Conservation (phyloP, 2,329 filamentous ascomycete species). For the Aspergillus latus region DNA sequence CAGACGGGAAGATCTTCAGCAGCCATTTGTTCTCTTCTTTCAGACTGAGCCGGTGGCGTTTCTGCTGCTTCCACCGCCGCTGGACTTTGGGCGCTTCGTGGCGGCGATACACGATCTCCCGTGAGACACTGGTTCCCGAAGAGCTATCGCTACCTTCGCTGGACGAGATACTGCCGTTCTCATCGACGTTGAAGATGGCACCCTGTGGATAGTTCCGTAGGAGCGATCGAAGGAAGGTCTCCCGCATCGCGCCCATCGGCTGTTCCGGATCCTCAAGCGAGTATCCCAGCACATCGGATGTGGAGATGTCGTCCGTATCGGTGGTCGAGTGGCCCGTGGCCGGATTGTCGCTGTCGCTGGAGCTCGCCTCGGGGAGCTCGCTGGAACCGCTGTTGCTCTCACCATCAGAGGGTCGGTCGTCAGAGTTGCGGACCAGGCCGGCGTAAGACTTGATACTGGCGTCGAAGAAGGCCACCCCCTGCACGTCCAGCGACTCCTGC, state of each 20-base stretch:
- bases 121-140: neutral
- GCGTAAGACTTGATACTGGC: constrained; percentile 21
- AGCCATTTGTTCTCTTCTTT: constrained; percentile 23
- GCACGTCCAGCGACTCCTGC: constrained; percentile 43
- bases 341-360: constrained; percentile 8
- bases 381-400: constrained; percentile 5
- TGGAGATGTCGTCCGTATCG: neutral
- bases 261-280: constrained; percentile 19
- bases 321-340: neutral
- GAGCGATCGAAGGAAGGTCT: constrained; percentile 22
- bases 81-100: neutral
- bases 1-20: constrained; percentile 25
- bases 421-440: constrained; percentile 10
- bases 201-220: constrained; percentile 29
- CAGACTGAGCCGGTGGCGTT: constrained; percentile 16
- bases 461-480: constrained; percentile 40
- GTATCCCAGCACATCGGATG: constrained; percentile 18
- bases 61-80: constrained; percentile 14
- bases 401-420: constrained; percentile 10
- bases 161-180: constrained; percentile 24
- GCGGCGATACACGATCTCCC: constrained; percentile 6
- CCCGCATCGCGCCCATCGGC: constrained; percentile 12
- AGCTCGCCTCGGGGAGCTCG: neutral
- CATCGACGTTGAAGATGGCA: constrained; percentile 29
- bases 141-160: constrained; percentile 21